A percentile compares a stretch with the other conserved stretches of the same genome.
phyloP scores from a whole-genome alignment of 306 rosid genomes.

The Gleditsia sinensis region DNA sequence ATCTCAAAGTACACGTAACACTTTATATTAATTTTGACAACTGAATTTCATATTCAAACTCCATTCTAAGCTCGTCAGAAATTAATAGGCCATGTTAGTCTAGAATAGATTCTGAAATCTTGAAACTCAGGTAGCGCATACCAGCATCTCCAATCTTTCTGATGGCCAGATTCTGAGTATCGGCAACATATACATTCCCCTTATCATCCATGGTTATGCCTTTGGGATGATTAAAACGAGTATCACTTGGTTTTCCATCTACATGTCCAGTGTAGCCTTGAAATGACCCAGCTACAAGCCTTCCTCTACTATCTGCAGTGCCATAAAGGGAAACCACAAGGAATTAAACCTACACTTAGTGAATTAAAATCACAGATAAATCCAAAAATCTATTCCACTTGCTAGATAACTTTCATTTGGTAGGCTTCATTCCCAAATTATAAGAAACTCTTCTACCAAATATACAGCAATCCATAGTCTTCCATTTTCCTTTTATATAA shows the following conservation, averaged over 20 bases:
- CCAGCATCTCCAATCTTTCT: constrained; percentile 96
- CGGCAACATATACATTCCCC: constrained; percentile 98
- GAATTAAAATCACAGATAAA: not conserved
- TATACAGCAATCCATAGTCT: not conserved
- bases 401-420: constrained; percentile 22
- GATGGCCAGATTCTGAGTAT: constrained; percentile 87
- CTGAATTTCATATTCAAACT: constrained; percentile 1
- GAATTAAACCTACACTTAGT: not conserved
- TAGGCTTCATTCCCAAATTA: not conserved
- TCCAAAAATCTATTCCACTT: not conserved
- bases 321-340: constrained; percentile 22
- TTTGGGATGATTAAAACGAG: constrained; percentile 93
- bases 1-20: constrained; percentile 17
- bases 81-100: constrained; percentile 16
- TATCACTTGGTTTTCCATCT: constrained; percentile 94
- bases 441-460: constrained; percentile 11
- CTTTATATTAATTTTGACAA: constrained; percentile 3
- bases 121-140: constrained; percentile 44
- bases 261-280: constrained; percentile 90
- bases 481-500: not conserved
- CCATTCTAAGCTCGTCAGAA: constrained; percentile 23
- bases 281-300: constrained; percentile 98
- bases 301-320: constrained; percentile 93
- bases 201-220: constrained; percentile 92
- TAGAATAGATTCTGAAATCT: constrained; percentile 19